Evolutionary conservation across 768 basidiomycete genomes (phyloP), one percentile per base, ranked within the genome.

Genomic region (Tremella mesenterica): DNA sequence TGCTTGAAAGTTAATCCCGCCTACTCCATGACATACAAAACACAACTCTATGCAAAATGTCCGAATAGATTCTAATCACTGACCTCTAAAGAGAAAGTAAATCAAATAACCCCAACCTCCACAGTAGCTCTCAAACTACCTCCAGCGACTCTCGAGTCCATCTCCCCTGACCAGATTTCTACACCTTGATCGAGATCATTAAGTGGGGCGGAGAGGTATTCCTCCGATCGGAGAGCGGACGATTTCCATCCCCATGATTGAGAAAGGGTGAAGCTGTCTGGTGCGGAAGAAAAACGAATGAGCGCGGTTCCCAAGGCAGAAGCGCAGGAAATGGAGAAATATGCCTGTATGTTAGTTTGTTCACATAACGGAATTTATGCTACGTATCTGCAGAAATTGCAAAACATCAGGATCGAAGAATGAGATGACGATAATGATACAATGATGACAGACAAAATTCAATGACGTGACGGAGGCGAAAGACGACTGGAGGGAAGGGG

Each of bases 231-330:
- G 46, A 83, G 66, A 18, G 79, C 79, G 53, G 77, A 79, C 49
- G 78, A 79, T 75, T 89, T 90, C 90, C 90, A 92, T 0, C 90
- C 91, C 91, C 89, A 93, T 58, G 85, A 88, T 77, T 91, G 88
- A 55, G 83, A 82, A 41, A 89, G 78, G 26, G 83, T 78, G 68
- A 95, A 93, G 39, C 80, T 78, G 65, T 95, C 91, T 1, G 91
- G 91, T 2, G 84, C 80, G 58, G 87, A 90, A 44, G 83, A 81
- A 70, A 93, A 93, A 33, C 83, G 78, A 48, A 87, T 90, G 66
- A 89, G 78, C 27, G 83, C 83, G 6, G 86, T 81, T 2, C 91
- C 89, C 5, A 85, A 83, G 16, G 83, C 81, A 53, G 83, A 87
- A 0, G 85, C 80, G 64, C 90, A 92, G 53, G 81, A 82, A 52